Percentiles rank a stretch among this genome's conserved stretches.
Conservation (phyloP, 2,329 filamentous ascomycete species). For the Colletotrichum destructivum region DNA sequence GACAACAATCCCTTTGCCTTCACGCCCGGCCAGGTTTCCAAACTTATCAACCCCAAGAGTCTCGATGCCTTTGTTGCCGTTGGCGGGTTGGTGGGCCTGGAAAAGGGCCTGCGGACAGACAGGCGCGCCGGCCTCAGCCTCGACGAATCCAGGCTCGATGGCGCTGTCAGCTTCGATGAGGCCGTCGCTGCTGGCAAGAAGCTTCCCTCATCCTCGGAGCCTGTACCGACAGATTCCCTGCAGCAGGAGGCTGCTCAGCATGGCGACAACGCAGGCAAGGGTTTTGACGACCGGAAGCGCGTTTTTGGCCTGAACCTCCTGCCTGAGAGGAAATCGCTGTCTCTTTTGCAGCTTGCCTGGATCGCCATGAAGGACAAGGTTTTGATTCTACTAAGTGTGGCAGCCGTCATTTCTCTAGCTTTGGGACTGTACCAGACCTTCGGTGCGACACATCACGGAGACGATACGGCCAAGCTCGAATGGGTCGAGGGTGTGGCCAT, state of each 20-base stretch:
- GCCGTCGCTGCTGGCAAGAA: slow-evolving; percentile 58
- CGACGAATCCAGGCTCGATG: slow-evolving; percentile 63
- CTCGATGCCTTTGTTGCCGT: slow-evolving; percentile 65
- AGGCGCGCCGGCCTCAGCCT: slow-evolving; percentile 62
- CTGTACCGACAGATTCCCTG: slow-evolving; percentile 43
- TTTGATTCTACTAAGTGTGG: slow-evolving; percentile 78
- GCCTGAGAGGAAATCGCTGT: slow-evolving; percentile 78
- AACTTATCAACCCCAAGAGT: slow-evolving; percentile 66
- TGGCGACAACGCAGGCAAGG: slow-evolving; percentile 29
- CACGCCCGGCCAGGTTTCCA: slow-evolving; percentile 67
- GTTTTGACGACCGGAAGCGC: slow-evolving; percentile 66
- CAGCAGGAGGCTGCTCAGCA: slow-evolving; percentile 35
- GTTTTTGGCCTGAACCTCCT: slow-evolving; percentile 75
- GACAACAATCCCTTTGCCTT: slow-evolving; percentile 72
- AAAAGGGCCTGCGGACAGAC: slow-evolving; percentile 66
- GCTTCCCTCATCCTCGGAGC: slow-evolving; percentile 47
- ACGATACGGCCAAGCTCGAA: slow-evolving; percentile 73
- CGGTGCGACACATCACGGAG: slow-evolving; percentile 63
- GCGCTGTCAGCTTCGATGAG: slow-evolving; percentile 64
- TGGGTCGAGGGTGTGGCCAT: slow-evolving; percentile 90
- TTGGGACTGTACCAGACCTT: slow-evolving; percentile 83
- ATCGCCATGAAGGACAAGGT: slow-evolving; percentile 88
- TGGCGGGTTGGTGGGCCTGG: slow-evolving; percentile 68
- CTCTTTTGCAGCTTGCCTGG: slow-evolving; percentile 80
- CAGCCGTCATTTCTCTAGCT: slow-evolving; percentile 79